Evolutionary conservation across 768 basidiomycete genomes (phyloP), one percentile per base, ranked within the genome.

Genomic region (Thelephora ganbajun): DNA sequence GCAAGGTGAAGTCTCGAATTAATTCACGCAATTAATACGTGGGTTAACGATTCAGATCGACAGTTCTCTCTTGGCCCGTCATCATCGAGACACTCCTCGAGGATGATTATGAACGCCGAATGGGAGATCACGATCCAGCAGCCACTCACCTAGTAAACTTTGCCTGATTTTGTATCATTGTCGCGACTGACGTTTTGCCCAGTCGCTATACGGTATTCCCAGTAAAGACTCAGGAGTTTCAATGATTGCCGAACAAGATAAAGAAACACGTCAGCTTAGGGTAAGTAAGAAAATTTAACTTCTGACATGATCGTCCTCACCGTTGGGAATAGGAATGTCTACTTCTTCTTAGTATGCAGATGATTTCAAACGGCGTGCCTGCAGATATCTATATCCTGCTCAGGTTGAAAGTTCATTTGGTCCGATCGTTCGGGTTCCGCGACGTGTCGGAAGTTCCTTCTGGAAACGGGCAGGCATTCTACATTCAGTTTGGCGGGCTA

Each of bases 51-150:
- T 34, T 39, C 22, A 7, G 18, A 7, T 26, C 16, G 16, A 1
- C 48, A 85, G 83, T 83, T 33, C 59, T 86, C 11, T 73, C 76
- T 0, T 86, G 83, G 82, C 68, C 72, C 23, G 66, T 66, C 20
- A 69, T 86, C 23, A 61, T 79, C 39, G 79, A 80, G 51, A 65
- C 71, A 0, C 63, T 84, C 12, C 57, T 68, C 0, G 79, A 83
- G 56, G 73, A 75, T 48, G 76, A 77, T 44, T 70, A 69, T 48
- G 60, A 66, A 11, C 59, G 65, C 44, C 61, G 55, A 33, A 61
- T 64, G 47, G 63, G 59, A n/a, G 55, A 64, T 44, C 61, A 64
- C 44, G 70, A 62, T 9, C 62, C 66, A 5, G 63, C 66, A 22
- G 58, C 68, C 36, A 64, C 67, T 18, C 69, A 70, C 55, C 54